phyloP scores from a whole-genome alignment of 345 rosid genomes.

The Dipteronia sinensis region DNA sequence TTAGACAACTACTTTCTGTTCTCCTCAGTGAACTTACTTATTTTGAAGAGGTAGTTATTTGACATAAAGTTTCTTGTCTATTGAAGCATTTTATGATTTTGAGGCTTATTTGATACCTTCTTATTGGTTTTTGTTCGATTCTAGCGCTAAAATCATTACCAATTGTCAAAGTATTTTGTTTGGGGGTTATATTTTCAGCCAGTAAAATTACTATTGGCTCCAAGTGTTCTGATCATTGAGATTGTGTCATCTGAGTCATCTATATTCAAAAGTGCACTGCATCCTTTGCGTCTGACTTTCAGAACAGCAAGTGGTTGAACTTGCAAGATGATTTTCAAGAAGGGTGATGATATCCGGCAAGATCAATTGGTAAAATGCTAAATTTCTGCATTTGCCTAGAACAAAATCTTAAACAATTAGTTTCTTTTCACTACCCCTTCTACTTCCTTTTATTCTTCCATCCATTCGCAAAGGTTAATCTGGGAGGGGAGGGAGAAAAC shows the following conservation, averaged over 20 bases:
- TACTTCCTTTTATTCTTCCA: neutral
- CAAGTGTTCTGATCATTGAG: constrained; percentile 77
- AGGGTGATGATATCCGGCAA: constrained; percentile 99
- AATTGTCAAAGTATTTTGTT: constrained; percentile 11
- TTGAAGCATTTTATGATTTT: constrained; percentile 20
- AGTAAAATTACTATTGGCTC: constrained; percentile 86
- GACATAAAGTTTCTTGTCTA: constrained; percentile 16
- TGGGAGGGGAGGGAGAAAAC: neutral
- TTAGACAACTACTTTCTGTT: constrained; percentile 92
- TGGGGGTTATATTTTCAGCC: constrained; percentile 58
- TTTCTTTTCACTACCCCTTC: neutral
- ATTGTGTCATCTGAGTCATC: constrained; percentile 94
- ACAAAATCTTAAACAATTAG: constrained; percentile 2
- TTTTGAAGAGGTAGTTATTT: constrained; percentile 82
- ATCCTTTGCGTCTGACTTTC: constrained; percentile 89
- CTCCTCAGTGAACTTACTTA: constrained; percentile 95
- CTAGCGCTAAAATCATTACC: constrained; percentile 13
- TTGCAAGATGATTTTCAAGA: constrained; percentile 85
- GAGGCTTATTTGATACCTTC: constrained; percentile 9
- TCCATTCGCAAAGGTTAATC: neutral
- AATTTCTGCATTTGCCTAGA: constrained; percentile 10
- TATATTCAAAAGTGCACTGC: constrained; percentile 87
- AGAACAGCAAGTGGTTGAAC: constrained; percentile 75
- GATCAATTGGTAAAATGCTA: constrained; percentile 80
- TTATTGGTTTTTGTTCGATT: constrained; percentile 8